phyloP scores from a whole-genome alignment of 192 early-diverging fungal species.

The Phlyctochytrium planicorne region DNA sequence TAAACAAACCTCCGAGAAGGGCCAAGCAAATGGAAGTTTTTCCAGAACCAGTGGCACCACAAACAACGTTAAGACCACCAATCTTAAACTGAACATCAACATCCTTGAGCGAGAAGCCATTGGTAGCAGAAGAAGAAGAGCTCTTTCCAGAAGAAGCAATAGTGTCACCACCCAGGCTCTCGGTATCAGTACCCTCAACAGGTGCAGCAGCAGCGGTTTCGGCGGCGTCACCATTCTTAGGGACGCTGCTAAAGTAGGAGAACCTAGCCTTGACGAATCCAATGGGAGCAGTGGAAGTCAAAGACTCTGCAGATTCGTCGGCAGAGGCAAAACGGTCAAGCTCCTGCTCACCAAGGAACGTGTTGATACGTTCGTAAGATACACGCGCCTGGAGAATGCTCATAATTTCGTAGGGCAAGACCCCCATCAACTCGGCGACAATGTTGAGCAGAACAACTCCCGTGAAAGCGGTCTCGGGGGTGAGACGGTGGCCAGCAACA shows the following conservation, averaged over 20 bases:
- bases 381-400: conserved; percentile 49
- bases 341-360: conserved; percentile 30
- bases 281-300: neutral
- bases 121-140: neutral
- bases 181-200: neutral
- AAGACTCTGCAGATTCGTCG: conserved; percentile 1
- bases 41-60: conserved; percentile 81
- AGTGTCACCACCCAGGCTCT: neutral
- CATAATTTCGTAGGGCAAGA: conserved; percentile 28
- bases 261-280: conserved; percentile 18
- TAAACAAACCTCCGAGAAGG: conserved; percentile 74
- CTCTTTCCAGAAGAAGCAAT: neutral
- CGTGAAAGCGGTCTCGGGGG: conserved; percentile 49
- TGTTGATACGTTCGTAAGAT: conserved; percentile 47
- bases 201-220: conserved; percentile 6
- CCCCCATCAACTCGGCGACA: conserved; percentile 21
- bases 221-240: neutral
- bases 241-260: conserved; percentile 16
- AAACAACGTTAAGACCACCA: conserved; percentile 61
- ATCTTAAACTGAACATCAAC: conserved; percentile 25
- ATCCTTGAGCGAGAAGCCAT: conserved; percentile 32
- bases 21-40: conserved; percentile 72
- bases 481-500: conserved; percentile 34
- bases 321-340: conserved; percentile 27
- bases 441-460: conserved; percentile 32